Base-by-base conservation (phyloP, 768 basidiomycete genomes). In the Collybia nuda region DNA sequence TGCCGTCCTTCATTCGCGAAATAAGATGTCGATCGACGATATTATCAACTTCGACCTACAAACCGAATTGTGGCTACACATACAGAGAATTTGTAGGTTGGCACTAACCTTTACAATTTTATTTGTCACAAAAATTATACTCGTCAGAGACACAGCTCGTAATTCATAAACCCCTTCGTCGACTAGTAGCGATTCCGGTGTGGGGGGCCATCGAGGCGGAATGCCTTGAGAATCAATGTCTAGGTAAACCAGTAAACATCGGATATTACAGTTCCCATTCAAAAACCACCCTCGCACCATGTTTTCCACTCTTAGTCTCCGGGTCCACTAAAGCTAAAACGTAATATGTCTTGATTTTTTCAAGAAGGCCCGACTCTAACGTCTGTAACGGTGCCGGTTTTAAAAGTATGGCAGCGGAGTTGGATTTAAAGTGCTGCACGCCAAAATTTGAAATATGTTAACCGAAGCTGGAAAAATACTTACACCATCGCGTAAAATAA, bases 401-500 rank as follows among this genome's bases (percentile, higher is more conserved):
- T 32, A 97, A 73, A 14, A 96, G 57, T 21, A 95, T 74, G 5
- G 81, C 94, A 18, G 84, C 66, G 45, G 85, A 87, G 54, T 83
- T 85, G 15, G 74, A 76, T 49, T 70, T 74, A 65, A 91, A 94
- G 64, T 93, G 90, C 93, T 96, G 59, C 24, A 24, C 40, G 48
- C n/a, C 28, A 35, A 22, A 19, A 15, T 29, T 23, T 42, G 22
- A 24, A 21, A 15, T 48, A 1, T 35, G 8, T 19, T 35, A 51
- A 32, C 57, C 49, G 38, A 39, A 9, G n/a, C 23, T 5, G 2
- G 19, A 18, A 19, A 21, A 8, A 41, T 19, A 64, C 85, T 60
- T 68, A 97, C 96, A 35, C 80, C 79, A 62, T 98, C 87, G 42
- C 85, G 82, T 29, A 99, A 70, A 29, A 98, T 67, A 2, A 98